Percentiles rank a stretch among this genome's conserved stretches.
phyloP scores from a whole-genome alignment of 2,329 filamentous ascomycete genomes.

The Trichophyton simii region DNA sequence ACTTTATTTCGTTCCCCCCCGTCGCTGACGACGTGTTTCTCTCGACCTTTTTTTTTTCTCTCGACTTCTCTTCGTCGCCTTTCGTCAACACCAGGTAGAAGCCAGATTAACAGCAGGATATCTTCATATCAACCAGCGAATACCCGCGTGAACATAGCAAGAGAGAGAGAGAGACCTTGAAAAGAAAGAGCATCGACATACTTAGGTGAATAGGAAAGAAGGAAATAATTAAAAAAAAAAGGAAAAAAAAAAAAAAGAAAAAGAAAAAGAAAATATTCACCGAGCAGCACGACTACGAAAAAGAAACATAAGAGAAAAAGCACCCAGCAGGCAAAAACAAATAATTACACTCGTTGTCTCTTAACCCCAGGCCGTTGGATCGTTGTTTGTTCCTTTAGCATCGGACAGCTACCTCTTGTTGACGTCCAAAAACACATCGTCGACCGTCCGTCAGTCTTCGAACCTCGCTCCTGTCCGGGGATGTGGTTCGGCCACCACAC shows the following conservation, averaged over 20 bases:
- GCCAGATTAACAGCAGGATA: not conserved
- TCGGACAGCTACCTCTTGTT: not conserved
- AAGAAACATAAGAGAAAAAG: not conserved
- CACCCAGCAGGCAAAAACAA: not conserved
- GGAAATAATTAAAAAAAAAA: not conserved
- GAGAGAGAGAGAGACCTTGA: not conserved
- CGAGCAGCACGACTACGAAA: not conserved
- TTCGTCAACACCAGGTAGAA: not conserved
- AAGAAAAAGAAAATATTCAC: slow-evolving; percentile 3
- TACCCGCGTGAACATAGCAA: not conserved
- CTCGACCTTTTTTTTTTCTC: no score
- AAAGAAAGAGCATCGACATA: not conserved
- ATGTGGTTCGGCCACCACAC: slow-evolving; percentile 1
- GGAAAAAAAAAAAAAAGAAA: not conserved
- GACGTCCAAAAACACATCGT: not conserved
- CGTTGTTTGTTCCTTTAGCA: not conserved
- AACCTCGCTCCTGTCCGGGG: not conserved
- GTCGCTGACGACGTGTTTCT: no score
- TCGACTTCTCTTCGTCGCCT: not conserved
- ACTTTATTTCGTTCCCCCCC: no score
- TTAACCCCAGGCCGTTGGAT: not conserved
- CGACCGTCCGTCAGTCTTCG: not conserved
- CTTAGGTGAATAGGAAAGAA: not conserved
- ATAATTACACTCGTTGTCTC: not conserved
- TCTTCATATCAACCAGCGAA: not conserved